phyloP scores from a whole-genome alignment of 495 filamentous ascomycete species.

The Aspergillus cristatus region DNA sequence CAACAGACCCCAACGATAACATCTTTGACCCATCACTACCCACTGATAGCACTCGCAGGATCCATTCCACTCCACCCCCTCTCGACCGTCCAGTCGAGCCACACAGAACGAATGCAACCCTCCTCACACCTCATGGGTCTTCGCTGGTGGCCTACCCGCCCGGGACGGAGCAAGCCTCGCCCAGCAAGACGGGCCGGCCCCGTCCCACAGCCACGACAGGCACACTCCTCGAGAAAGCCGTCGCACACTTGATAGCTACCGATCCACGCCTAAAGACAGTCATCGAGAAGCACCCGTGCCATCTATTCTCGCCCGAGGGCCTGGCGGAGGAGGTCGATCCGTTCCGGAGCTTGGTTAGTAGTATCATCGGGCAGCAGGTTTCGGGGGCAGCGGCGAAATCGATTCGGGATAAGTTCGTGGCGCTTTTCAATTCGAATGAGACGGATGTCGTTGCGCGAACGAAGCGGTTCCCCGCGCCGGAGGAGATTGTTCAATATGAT shows the following conservation, averaged over 20 bases:
- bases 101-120: slow-evolving; percentile 61
- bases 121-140: slow-evolving; percentile 72
- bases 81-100: slow-evolving; percentile 52
- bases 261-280: slow-evolving; percentile 66
- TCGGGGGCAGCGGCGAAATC: slow-evolving; percentile 82
- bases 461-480: slow-evolving; percentile 63
- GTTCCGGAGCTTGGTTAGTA: slow-evolving; percentile 69
- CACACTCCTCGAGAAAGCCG: slow-evolving; percentile 67
- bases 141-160: slow-evolving; percentile 50
- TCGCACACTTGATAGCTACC: slow-evolving; percentile 64
- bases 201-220: slow-evolving; percentile 54
- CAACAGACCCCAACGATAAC: slow-evolving; percentile 6
- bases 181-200: slow-evolving; percentile 45
- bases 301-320: slow-evolving; percentile 71
- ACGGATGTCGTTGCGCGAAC: slow-evolving; percentile 6
- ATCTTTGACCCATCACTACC: slow-evolving; percentile 8
- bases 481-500: slow-evolving; percentile 51
- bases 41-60: slow-evolving; percentile 15
- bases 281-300: slow-evolving; percentile 66
- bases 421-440: slow-evolving; percentile 49
- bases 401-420: slow-evolving; percentile 78
- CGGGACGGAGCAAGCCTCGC: slow-evolving; percentile 40
- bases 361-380: slow-evolving; percentile 94
- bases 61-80: slow-evolving; percentile 29
- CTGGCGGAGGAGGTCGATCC: slow-evolving; percentile 79